These are phyloP conservation scores for Amanita rubescens DNA, from an alignment of 768 basidiomycete species.

Conservation along the genomic window DNA sequence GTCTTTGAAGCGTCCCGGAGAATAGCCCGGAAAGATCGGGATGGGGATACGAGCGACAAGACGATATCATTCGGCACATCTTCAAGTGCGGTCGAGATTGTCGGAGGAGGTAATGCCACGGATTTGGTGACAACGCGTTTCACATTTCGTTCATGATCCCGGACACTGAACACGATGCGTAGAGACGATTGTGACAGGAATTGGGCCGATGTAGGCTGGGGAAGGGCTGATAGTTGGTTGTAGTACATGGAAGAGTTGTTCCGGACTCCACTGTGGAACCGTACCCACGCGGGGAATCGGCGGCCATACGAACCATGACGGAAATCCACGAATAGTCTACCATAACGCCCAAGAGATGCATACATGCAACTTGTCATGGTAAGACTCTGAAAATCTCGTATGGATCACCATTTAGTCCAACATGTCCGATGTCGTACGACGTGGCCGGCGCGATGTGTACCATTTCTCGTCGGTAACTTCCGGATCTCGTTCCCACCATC, in stretches of 20 bases:
- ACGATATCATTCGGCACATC: constrained; percentile 34
- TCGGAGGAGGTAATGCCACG: constrained; percentile 13
- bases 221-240: constrained; percentile 33
- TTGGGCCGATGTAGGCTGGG: constrained; percentile 27
- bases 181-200: constrained; percentile 28
- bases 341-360: too few relatives aligned
- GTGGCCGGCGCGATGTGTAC: too few relatives aligned
- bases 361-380: too few relatives aligned
- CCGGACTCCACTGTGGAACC: too few relatives aligned
- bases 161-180: constrained; percentile 37
- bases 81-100: constrained; percentile 21
- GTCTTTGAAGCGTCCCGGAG: constrained; percentile 31
- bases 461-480: too few relatives aligned
- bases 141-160: constrained; percentile 43
- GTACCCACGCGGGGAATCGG: too few relatives aligned
- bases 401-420: too few relatives aligned
- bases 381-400: too few relatives aligned
- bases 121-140: constrained; percentile 39
- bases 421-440: too few relatives aligned
- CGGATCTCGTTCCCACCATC: too few relatives aligned
- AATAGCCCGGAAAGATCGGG: constrained; percentile 31
- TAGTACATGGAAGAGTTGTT: constrained; percentile 31
- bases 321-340: too few relatives aligned
- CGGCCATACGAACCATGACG: too few relatives aligned
- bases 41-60: constrained; percentile 29